Conservation (phyloP, 192 early-diverging fungal genomes). For the Chytriomyces sp. region DNA sequence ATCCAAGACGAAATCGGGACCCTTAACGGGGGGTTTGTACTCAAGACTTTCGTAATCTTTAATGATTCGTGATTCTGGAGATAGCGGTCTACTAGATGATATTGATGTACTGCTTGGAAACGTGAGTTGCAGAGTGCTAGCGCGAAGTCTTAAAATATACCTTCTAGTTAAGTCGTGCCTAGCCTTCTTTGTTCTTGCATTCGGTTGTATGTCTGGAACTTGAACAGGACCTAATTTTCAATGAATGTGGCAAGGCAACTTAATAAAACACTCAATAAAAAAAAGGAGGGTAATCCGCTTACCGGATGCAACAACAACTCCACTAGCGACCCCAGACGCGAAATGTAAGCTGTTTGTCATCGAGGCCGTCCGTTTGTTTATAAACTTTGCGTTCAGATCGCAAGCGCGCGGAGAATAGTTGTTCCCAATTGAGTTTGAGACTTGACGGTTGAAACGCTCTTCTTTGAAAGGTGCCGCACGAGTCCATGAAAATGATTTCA, state of each 20-base stretch:
- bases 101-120: too few relatives aligned
- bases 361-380: slow-evolving; percentile 22
- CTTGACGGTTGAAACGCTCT: slow-evolving; percentile 47
- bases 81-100: slow-evolving; percentile 42
- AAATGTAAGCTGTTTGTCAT: too few relatives aligned
- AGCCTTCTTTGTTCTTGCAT: too few relatives aligned
- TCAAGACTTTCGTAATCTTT: slow-evolving; percentile 23
- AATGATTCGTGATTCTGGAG: slow-evolving; percentile 46
- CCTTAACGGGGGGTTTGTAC: slow-evolving; percentile 19
- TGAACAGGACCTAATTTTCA: too few relatives aligned
- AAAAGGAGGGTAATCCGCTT: neutral
- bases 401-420: slow-evolving; percentile 57
- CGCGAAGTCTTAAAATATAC: too few relatives aligned
- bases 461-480: slow-evolving; percentile 64
- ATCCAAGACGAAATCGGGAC: slow-evolving; percentile 41
- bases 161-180: too few relatives aligned
- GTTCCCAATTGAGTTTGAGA: slow-evolving; percentile 68
- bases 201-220: too few relatives aligned
- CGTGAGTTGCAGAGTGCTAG: slow-evolving; percentile 4
- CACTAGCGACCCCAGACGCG: too few relatives aligned
- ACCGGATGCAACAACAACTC: neutral
- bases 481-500: slow-evolving; percentile 67
- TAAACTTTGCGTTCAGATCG: slow-evolving; percentile 47
- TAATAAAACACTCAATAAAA: neutral
- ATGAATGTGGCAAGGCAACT: neutral